phyloP scores from a whole-genome alignment of 2,329 filamentous ascomycete genomes.

The Xylariales sp. region DNA sequence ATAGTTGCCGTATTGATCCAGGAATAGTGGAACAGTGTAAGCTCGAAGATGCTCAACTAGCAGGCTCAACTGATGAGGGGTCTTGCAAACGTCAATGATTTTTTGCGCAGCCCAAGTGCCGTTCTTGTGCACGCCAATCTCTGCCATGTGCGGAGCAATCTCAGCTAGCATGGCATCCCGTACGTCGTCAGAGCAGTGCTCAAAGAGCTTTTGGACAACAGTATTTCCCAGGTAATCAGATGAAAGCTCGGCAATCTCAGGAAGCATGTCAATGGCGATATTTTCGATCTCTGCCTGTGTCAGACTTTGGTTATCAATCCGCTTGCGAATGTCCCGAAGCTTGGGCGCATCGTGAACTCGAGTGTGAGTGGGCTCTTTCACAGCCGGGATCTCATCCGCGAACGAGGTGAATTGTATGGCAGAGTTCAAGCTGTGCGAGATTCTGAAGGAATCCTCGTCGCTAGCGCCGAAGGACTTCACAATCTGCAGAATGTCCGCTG shows the following conservation, averaged over 20 bases:
- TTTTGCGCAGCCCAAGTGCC: slow-evolving; percentile 99
- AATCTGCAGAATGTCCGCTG: slow-evolving; percentile 78
- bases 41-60: slow-evolving; percentile 82
- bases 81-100: slow-evolving; percentile 95
- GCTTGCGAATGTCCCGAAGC: slow-evolving; percentile 91
- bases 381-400: slow-evolving; percentile 78
- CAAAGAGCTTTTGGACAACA: slow-evolving; percentile 98
- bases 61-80: slow-evolving; percentile 72
- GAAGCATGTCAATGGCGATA: slow-evolving; percentile 89
- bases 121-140: slow-evolving; percentile 98
- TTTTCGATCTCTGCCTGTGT: slow-evolving; percentile 84
- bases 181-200: slow-evolving; percentile 85
- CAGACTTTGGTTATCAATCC: slow-evolving; percentile 92
- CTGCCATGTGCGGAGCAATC: slow-evolving; percentile 87
- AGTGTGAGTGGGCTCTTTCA: slow-evolving; percentile 83
- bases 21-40: slow-evolving; percentile 86
- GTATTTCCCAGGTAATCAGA: slow-evolving; percentile 98
- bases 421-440: slow-evolving; percentile 68
- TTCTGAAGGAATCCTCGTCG: slow-evolving; percentile 70
- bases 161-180: slow-evolving; percentile 87
- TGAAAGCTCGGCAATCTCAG: slow-evolving; percentile 89
- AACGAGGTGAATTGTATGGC: slow-evolving; percentile 73
- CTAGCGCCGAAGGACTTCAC: slow-evolving; percentile 84
- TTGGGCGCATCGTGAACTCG: slow-evolving; percentile 91
- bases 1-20: slow-evolving; percentile 98